phyloP scores from a whole-genome alignment of 2,329 filamentous ascomycete genomes.

The Pseudodiploospora longispora region DNA sequence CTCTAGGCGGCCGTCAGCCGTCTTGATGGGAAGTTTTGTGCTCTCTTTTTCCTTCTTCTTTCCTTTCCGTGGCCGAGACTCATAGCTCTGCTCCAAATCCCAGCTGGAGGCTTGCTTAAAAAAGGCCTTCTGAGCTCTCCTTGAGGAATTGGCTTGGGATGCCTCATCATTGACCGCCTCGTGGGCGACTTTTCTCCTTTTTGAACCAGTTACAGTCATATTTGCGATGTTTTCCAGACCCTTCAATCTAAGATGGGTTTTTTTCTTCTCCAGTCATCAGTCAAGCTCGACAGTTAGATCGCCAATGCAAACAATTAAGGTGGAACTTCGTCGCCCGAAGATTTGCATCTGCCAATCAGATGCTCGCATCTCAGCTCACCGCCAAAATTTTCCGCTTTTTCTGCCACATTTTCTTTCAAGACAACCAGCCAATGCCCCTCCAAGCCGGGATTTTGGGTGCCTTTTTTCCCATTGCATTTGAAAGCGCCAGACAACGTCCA shows the following conservation, averaged over 20 bases:
- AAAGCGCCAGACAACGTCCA: neutral
- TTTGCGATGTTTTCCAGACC: neutral
- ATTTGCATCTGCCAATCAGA: constrained; percentile 6
- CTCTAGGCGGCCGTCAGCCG: constrained; percentile 65
- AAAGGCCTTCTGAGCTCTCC: constrained; percentile 53
- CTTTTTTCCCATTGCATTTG: neutral
- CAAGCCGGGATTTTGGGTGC: constrained; percentile 10
- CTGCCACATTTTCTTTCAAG: constrained; percentile 16
- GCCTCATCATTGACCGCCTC: constrained; percentile 38
- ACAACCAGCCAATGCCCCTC: constrained; percentile 8
- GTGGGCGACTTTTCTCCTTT: constrained; percentile 52
- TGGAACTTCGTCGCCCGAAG: constrained; percentile 1
- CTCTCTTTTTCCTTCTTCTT: constrained; percentile 65
- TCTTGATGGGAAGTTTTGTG: constrained; percentile 79
- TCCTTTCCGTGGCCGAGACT: constrained; percentile 68
- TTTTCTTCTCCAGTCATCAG: neutral
- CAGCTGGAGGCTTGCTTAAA: constrained; percentile 71
- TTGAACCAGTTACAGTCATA: constrained; percentile 44
- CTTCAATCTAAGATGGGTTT: neutral
- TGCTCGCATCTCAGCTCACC: constrained; percentile 19
- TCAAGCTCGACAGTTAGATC: too few relatives aligned
- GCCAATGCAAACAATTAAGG: neutral
- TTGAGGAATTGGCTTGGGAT: constrained; percentile 22
- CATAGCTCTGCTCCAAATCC: constrained; percentile 90
- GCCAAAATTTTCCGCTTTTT: constrained; percentile 30